A percentile compares a stretch with the other conserved stretches of the same genome.
phyloP scores from a whole-genome alignment of 768 basidiomycete genomes.

The Candolleomyces aberdarensis region DNA sequence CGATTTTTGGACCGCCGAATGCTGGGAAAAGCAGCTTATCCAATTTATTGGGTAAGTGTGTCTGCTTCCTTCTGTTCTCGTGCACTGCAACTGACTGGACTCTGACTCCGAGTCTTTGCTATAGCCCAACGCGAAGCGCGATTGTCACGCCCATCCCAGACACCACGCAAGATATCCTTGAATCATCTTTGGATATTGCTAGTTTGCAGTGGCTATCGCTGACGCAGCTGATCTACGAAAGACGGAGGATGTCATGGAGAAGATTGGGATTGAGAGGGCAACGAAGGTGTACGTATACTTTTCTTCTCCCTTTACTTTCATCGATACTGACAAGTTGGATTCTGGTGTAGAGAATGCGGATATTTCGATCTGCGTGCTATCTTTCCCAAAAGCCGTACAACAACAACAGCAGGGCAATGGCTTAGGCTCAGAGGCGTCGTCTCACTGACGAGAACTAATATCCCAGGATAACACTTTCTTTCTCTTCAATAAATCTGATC shows the following conservation, averaged over 20 bases:
- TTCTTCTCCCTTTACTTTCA: constrained; percentile 29
- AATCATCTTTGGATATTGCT: constrained; percentile 80
- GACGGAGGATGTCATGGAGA: constrained; percentile 70
- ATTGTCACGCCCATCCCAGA: constrained; percentile 86
- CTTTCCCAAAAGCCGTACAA: constrained; percentile 43
- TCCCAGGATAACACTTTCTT: constrained; percentile 56
- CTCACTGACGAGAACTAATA: constrained; percentile 44
- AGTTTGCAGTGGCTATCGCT: constrained; percentile 73
- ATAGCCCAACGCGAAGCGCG: constrained; percentile 84
- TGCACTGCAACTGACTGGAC: not conserved
- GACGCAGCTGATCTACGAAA: constrained; percentile 85
- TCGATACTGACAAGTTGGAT: not conserved
- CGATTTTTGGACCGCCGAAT: constrained; percentile 92
- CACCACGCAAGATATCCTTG: constrained; percentile 86
- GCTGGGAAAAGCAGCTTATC: constrained; percentile 93
- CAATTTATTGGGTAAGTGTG: constrained; percentile 70
- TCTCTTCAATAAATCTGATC: constrained; percentile 63
- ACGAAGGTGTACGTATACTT: constrained; percentile 50
- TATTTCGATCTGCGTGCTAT: constrained; percentile 68
- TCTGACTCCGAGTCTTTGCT: constrained; percentile 29
- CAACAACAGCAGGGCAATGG: constrained; percentile 7
- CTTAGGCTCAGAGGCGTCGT: not conserved
- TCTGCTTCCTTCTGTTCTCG: not conserved
- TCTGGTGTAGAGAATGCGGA: constrained; percentile 65
- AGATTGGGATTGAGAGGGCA: constrained; percentile 78